Base-by-base conservation (phyloP, 1,139 yeast genomes). In the Pneumocystis murina region DNA sequence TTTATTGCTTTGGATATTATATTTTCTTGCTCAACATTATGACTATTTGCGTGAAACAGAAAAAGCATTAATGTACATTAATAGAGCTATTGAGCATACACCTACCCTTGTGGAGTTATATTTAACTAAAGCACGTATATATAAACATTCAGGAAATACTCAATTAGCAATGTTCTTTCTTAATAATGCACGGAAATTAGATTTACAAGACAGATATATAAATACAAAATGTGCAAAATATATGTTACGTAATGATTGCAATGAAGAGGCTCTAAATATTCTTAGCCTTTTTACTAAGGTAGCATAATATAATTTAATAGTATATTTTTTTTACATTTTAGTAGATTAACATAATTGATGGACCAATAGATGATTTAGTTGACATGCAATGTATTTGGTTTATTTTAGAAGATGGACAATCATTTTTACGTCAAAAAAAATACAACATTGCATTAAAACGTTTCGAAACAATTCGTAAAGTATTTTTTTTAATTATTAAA, bases 331-430 rank as follows among this genome's bases (percentile, higher is more conserved):
- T 38, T 7, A 58, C 12, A 58, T 40, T 39, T 48, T 48, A 48
- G 30, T 38, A 58, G 71, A 82, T 87, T 69, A 97, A 92, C 64
- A 82, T 81, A 30, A 80, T 85, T 3, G 81, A 82, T 5, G 87
- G 87, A 69, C 97, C 97, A 5, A 82, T 94, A 62, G 85, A 84
- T 69, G 97, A 92, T 72, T 78, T 92, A 69, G 95, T 87, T 71
- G 79, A 82, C 59, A 87, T 94, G 86, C 97, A 92, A 76, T 92
- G 87, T n/a, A 81, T 84, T 66, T 90, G 97, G 95, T 88, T 89
- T 66, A 76, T 94, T 68, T 76, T 82, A 55, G 97, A 89, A 72
- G 85, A 87, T 72, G 97, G 94, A 6, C 28, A 30, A 20, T 1
- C 95, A 87, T 71, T 85, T 94, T 5, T 88, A 78, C 43, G 68